Base-by-base conservation (phyloP, 2,329 filamentous ascomycete species). In the Aspergillus calidoustus region DNA sequence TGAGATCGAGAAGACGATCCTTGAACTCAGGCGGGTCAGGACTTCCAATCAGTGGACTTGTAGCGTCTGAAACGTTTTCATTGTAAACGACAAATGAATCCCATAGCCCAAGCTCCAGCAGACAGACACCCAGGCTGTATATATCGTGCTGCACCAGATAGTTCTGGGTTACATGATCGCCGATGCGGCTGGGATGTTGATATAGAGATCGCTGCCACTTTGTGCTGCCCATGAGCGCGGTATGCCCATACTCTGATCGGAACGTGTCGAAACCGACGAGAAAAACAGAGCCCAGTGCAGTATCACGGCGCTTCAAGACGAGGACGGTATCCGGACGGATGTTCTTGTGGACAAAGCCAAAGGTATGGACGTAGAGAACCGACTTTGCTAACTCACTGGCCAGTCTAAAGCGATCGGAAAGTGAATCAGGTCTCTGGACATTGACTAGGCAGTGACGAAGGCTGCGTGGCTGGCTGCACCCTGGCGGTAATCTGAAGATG, bases 341-440 rank as follows among this genome's bases (percentile, higher is more conserved):
- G 54, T 77, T 80, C 64, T 82, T 80, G 72, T 84, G 79, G 17
- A 84, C 77, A 50, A 82, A 80, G 6, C 71, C 72, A 34, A 74
- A 76, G 1, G 74, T 72, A 61, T 83, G 76, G 4, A 80, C 62
- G 59, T 74, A 77, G 61, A 67, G 67, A 44, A 79, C 72, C 8
- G 74, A 67, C 23, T 65, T 68, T 17, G 76, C 75, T 0, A 82
- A 56, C 41, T 75, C 66, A 4, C 55, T 65, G 3, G 67, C 65
- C 6, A 69, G 46, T 4, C 41, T 51, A 22, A 66, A 50, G 13
- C 55, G 44, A 11, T 65, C 61, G 9, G 34, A 41, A n/a, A 65
- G 58, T 3, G 64, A 60, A 15, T 49, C 41, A 2, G 52, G 31
- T 15, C 17, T 31, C 41, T 44, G 19, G 28, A 50, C 44, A 34